These are phyloP conservation scores for Suillus alpinus DNA, from an alignment of 768 basidiomycete species.

Conservation along the genomic window DNA sequence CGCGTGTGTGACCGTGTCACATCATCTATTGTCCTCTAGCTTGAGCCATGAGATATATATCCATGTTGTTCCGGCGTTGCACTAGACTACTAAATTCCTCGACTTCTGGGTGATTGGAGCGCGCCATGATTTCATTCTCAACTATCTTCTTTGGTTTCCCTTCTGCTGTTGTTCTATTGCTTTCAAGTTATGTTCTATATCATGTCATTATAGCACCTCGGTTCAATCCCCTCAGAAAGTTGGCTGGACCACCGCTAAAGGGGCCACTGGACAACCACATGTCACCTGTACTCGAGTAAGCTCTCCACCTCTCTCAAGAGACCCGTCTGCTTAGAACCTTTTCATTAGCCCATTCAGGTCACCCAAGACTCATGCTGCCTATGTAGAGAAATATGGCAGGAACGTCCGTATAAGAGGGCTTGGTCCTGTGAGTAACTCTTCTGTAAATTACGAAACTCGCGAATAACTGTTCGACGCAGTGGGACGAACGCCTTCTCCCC, in stretches of 20 bases:
- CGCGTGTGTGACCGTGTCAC: constrained; percentile 8
- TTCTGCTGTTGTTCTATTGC: constrained; percentile 10
- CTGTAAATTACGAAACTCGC: not conserved
- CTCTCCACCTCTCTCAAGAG: constrained; percentile 4
- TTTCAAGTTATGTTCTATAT: constrained; percentile 22
- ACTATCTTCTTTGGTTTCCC: constrained; percentile 7
- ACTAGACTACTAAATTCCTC: not conserved
- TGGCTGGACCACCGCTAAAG: constrained; percentile 60
- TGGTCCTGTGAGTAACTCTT: constrained; percentile 55
- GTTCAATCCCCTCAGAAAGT: constrained; percentile 44
- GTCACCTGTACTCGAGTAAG: constrained; percentile 56
- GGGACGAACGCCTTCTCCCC: constrained; percentile 77
- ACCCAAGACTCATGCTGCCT: constrained; percentile 49
- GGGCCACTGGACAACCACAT: constrained; percentile 55
- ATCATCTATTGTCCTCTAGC: constrained; percentile 9
- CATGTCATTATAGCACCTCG: constrained; percentile 24
- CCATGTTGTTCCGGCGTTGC: not conserved
- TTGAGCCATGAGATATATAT: constrained; percentile 3
- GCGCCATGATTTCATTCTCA: constrained; percentile 8
- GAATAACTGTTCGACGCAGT: constrained; percentile 38
- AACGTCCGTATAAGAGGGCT: constrained; percentile 67
- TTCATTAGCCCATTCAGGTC: constrained; percentile 52
- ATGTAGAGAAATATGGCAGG: constrained; percentile 61
- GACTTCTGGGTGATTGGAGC: not conserved
- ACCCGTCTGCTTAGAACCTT: not conserved